phyloP scores from a whole-genome alignment of 768 basidiomycete species.

The Thelephora ganbajun region DNA sequence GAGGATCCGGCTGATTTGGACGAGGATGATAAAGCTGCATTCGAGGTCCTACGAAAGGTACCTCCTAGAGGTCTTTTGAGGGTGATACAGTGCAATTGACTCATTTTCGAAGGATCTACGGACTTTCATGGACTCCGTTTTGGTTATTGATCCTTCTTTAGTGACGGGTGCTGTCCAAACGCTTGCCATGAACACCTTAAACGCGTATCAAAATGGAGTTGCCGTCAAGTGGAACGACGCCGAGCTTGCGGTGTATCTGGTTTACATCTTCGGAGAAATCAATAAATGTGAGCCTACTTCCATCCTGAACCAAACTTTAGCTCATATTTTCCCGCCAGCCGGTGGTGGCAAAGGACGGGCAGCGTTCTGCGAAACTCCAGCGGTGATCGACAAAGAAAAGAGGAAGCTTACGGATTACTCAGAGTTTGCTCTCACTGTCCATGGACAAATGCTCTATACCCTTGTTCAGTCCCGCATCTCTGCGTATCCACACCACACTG shows the following conservation, averaged over 20 bases:
- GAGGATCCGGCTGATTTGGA: constrained; percentile 74
- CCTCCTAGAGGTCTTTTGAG: constrained; percentile 6
- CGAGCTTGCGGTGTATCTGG: constrained; percentile 85
- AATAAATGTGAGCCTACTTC: constrained; percentile 53
- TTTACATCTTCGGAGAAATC: constrained; percentile 90
- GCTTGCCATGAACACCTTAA: constrained; percentile 62
- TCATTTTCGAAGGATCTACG: constrained; percentile 51
- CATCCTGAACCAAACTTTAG: background rate
- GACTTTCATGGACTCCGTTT: constrained; percentile 74
- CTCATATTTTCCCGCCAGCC: constrained; percentile 22
- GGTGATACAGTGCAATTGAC: background rate
- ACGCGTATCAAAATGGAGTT: constrained; percentile 48
- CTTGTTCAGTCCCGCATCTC: constrained; percentile 77
- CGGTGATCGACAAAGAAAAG: constrained; percentile 46
- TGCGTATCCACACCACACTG: constrained; percentile 70
- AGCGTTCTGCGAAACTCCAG: constrained; percentile 73
- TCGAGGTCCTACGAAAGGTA: constrained; percentile 79
- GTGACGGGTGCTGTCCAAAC: constrained; percentile 67
- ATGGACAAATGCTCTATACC: constrained; percentile 80
- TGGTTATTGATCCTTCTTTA: constrained; percentile 74
- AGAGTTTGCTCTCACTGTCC: constrained; percentile 72
- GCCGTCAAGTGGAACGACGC: constrained; percentile 82
- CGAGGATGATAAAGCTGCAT: constrained; percentile 74
- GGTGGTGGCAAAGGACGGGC: constrained; percentile 66
- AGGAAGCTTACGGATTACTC: constrained; percentile 58